phyloP scores from a whole-genome alignment of 2,329 filamentous ascomycete genomes.

The Tolypocladium paradoxum region DNA sequence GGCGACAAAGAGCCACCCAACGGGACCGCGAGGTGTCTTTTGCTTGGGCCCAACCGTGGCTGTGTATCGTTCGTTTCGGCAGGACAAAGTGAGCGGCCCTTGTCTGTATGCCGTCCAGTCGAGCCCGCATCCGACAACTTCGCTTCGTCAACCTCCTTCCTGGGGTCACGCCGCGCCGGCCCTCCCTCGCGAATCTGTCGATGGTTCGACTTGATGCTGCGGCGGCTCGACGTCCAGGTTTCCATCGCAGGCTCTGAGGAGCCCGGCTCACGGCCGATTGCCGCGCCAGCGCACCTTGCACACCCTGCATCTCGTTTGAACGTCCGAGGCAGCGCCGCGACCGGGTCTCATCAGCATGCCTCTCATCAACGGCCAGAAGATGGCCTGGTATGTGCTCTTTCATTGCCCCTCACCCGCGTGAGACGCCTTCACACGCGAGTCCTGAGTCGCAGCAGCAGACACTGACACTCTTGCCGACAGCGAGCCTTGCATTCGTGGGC shows the following conservation, averaged over 20 bases:
- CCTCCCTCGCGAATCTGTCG: neutral
- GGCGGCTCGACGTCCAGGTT: neutral
- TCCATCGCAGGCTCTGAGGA: neutral
- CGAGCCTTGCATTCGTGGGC: slow-evolving; percentile 64
- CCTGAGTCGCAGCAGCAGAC: neutral
- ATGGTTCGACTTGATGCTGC: neutral
- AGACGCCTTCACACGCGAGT: neutral
- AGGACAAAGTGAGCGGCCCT: neutral
- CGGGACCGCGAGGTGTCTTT: neutral
- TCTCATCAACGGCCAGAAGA: slow-evolving; percentile 59
- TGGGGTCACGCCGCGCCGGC: neutral
- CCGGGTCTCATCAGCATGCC: slow-evolving; percentile 37
- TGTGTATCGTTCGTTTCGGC: neutral
- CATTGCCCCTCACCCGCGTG: neutral
- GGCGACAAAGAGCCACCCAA: neutral
- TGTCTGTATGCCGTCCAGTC: neutral
- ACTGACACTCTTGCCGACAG: slow-evolving; percentile 25
- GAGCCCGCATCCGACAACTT: neutral
- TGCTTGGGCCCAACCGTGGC: neutral
- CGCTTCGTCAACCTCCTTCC: neutral
- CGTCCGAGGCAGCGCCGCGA: neutral
- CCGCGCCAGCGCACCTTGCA: neutral
- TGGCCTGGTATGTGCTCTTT: slow-evolving; percentile 53
- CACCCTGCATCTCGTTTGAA: neutral
- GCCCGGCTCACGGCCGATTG: neutral